Evolutionary conservation across 148 eudicot genomes (phyloP).

Genomic region (Tetragonia tetragonoides): DNA sequence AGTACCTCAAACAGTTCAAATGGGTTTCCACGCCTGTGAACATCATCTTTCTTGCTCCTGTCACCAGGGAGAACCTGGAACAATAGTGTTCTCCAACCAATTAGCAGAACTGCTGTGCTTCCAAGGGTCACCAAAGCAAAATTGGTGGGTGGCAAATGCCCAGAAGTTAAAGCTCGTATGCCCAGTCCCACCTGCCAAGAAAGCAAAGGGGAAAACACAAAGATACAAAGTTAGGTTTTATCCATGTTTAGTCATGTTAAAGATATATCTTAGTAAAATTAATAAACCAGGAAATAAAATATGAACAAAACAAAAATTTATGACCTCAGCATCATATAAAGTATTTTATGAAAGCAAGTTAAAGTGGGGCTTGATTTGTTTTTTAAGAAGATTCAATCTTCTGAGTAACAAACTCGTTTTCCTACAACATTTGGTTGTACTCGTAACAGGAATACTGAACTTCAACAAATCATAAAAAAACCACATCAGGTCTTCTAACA

Average conservation of each 20-base stretch:
- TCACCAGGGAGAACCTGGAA: conserved; percentile 45
- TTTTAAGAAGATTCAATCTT: background rate
- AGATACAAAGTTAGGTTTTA: background rate
- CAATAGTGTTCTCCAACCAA: conserved; percentile 80
- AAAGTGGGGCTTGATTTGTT: background rate
- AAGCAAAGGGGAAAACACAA: conserved; percentile 18
- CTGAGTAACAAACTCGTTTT: too few species aligned
- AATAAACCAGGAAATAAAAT: too few species aligned
- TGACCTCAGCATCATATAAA: background rate
- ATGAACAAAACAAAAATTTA: too few species aligned
- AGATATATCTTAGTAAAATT: background rate
- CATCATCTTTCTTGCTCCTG: conserved; percentile 56
- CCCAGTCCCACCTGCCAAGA: conserved; percentile 57
- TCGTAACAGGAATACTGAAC: background rate
- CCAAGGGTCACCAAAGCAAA: conserved; percentile 80
- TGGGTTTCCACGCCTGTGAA: conserved; percentile 71
- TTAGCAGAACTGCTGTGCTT: conserved; percentile 71
- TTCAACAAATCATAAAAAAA: background rate
- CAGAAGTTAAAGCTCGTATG: conserved; percentile 50
- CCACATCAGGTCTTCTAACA: too few species aligned
- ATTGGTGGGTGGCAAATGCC: conserved; percentile 61
- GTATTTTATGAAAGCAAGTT: background rate
- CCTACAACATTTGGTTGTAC: background rate
- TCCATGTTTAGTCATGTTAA: background rate
- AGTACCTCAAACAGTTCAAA: conserved; percentile 87